Base-by-base conservation (phyloP, 495 filamentous ascomycete species). In the Penicillium subrubescens region DNA sequence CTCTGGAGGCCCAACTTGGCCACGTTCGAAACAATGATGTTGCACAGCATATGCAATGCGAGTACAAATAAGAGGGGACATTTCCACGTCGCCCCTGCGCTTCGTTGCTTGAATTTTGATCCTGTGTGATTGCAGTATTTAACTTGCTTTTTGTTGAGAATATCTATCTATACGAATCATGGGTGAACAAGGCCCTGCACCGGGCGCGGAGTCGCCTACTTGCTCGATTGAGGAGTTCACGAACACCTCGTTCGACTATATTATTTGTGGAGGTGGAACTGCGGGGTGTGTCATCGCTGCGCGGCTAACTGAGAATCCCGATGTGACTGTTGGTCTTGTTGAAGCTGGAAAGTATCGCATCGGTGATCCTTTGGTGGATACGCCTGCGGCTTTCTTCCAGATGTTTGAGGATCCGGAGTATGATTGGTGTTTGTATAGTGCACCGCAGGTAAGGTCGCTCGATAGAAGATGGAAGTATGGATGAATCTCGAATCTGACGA, bases 361-460 rank as follows among this genome's bases (percentile, higher is more conserved):
- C n/a, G 65, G 75, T 3, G 81, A 88, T 62, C 79, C 78, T 0
- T 33, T 78, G 34, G 74, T 87, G n/a, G 72, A 77, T 29, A 77
- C 73, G 0, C 86, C 84, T 0, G 83, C 78, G 11, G 69, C 78
- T 1, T 79, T 82, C 31, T 65, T 71, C 1, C 78, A 72, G 8
- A 72, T 80, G 35, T 79, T 82, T 57, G 81, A 79, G 39, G 79
- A 86, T 52, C 73, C 80, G 0, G 79, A 84, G 25, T 86, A 84
- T 66, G 86, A 87, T 63, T 89, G 86, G 87, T 81, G 81, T 37
- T 77, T 85, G 59, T 75, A 73, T 21, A 84, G 84, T 0, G 71
- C 75, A 10, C 85, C 85, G 5, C 85, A 88, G 75, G 81, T 84
- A 46, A 46, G 55, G 37, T 35, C 12, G 19, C 5, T 27, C 29